phyloP scores from a whole-genome alignment of 768 basidiomycete species.

The Trametes coccinea region DNA sequence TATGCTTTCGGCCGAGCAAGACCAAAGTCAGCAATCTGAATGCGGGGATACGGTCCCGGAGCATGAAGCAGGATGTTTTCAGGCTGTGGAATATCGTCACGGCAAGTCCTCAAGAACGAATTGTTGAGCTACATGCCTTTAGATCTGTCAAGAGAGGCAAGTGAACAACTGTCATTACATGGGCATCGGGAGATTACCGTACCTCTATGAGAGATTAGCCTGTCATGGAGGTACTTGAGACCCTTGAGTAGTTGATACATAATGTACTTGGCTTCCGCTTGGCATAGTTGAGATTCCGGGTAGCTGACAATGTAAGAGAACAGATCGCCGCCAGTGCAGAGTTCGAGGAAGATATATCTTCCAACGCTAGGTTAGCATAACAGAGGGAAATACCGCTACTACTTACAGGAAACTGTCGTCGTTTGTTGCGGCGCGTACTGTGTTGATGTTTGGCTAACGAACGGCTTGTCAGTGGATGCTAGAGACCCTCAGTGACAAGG shows the following conservation, averaged over 20 bases:
- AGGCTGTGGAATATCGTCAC: conserved; percentile 47
- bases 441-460: conserved; percentile 76
- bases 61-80: conserved; percentile 80
- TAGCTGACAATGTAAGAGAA: conserved; percentile 79
- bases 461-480: not conserved
- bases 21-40: conserved; percentile 86
- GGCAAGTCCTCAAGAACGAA: not conserved
- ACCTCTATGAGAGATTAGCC: conserved; percentile 81
- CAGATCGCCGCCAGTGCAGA: conserved; percentile 86
- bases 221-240: conserved; percentile 68
- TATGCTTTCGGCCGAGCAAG: conserved; percentile 76
- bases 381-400: not conserved
- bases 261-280: conserved; percentile 83
- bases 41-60: conserved; percentile 83
- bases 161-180: not conserved
- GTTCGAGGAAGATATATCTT: conserved; percentile 81
- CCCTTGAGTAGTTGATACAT: conserved; percentile 79
- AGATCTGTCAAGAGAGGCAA: conserved; percentile 45
- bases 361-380: not conserved
- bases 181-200: conserved; percentile 16
- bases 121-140: conserved; percentile 44
- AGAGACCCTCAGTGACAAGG: not conserved
- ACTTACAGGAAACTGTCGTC: conserved; percentile 30
- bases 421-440: conserved; percentile 61
- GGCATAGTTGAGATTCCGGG: conserved; percentile 57